Conservation (phyloP, 495 filamentous ascomycete genomes). For the Parmelia sp. region DNA sequence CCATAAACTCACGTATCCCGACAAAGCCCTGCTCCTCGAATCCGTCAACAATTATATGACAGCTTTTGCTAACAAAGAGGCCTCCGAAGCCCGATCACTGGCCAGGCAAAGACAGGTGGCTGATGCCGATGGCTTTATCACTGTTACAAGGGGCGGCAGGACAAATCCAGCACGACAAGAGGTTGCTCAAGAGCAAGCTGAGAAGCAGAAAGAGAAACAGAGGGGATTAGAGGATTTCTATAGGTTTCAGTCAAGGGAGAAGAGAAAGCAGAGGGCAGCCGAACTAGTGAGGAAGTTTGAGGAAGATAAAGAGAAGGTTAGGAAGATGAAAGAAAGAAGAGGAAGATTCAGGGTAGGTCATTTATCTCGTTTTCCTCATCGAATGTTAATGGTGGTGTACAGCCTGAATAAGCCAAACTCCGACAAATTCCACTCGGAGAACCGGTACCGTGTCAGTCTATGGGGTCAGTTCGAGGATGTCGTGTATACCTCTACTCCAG, state of each 20-base stretch:
- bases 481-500: neutral
- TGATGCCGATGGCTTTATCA: slow-evolving; percentile 93
- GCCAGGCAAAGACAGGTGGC: slow-evolving; percentile 64
- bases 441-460: no score
- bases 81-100: slow-evolving; percentile 55
- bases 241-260: slow-evolving; percentile 85
- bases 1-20: slow-evolving; percentile 63
- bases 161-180: slow-evolving; percentile 66
- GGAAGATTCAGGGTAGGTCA: slow-evolving; percentile 44
- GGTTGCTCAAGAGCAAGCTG: slow-evolving; percentile 64
- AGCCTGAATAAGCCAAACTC: slow-evolving; percentile 39
- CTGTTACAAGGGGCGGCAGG: slow-evolving; percentile 70
- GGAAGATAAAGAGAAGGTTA: slow-evolving; percentile 49
- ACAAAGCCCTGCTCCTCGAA: slow-evolving; percentile 53
- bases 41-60: slow-evolving; percentile 78
- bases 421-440: neutral
- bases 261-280: slow-evolving; percentile 72
- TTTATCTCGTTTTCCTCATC: neutral
- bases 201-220: slow-evolving; percentile 66
- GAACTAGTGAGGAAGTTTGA: slow-evolving; percentile 54
- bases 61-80: slow-evolving; percentile 59
- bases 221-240: slow-evolving; percentile 76
- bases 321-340: slow-evolving; percentile 45
- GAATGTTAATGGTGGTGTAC: slow-evolving; percentile 20
- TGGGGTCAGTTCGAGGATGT: neutral